Percentiles rank a stretch among this genome's conserved stretches.
Evolutionary conservation across 1,139 yeast species (phyloP).

Genomic region (Debaryomycetaceae sp.): DNA sequence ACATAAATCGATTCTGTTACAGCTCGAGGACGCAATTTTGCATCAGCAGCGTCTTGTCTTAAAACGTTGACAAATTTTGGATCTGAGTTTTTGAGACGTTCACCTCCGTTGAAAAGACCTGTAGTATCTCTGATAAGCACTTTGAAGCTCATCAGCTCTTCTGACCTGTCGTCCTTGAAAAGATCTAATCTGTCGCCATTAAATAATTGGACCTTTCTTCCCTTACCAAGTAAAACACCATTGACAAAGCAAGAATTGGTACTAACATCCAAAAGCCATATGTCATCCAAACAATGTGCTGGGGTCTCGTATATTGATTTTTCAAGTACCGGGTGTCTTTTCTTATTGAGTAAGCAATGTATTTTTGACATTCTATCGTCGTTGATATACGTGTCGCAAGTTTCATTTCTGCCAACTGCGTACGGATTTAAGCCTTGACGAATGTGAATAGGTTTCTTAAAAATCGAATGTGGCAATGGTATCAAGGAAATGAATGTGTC

Average conservation of each 20-base stretch:
- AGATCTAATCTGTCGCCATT: constrained; percentile 66
- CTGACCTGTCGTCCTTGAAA: constrained; percentile 55
- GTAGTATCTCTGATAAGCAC: constrained; percentile 54
- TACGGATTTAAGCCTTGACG: constrained; percentile 63
- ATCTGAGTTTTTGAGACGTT: constrained; percentile 13
- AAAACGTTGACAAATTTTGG: constrained; percentile 19
- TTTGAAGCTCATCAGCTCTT: constrained; percentile 51
- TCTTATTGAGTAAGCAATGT: constrained; percentile 69
- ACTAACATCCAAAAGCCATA: constrained; percentile 81
- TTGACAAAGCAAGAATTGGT: constrained; percentile 79
- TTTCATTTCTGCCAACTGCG: constrained; percentile 61
- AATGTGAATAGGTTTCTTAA: constrained; percentile 47
- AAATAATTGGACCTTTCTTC: constrained; percentile 56
- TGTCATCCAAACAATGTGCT: constrained; percentile 63
- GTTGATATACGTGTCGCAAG: constrained; percentile 55
- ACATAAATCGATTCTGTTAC: constrained; percentile 13
- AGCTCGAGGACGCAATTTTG: constrained; percentile 27
- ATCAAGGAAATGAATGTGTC: constrained; percentile 29
- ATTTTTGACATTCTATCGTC: constrained; percentile 80
- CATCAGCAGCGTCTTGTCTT: constrained; percentile 26
- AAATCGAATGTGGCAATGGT: constrained; percentile 29
- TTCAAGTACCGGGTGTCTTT: constrained; percentile 54
- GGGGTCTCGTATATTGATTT: constrained; percentile 60
- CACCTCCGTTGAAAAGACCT: constrained; percentile 50
- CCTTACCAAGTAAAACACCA: constrained; percentile 54